A percentile compares a stretch with the other conserved stretches of the same genome.
Conservation (phyloP, 1,284 basidiomycete genomes). For the Rhodofomes roseus region DNA sequence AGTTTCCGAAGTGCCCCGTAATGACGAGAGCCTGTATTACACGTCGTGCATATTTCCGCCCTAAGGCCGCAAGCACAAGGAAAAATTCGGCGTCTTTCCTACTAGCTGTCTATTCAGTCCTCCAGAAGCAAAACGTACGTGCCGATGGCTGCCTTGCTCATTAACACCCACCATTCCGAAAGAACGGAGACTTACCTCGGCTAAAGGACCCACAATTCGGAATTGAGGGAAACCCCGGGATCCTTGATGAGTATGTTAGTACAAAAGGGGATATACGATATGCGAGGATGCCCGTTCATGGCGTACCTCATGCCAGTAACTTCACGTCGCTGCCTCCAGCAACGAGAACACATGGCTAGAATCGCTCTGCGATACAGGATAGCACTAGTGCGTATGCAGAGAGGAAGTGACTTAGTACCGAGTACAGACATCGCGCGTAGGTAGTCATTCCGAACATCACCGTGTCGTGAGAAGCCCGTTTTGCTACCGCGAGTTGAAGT, state of each 20-base stretch:
- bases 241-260: neutral
- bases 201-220: neutral
- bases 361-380: too few relatives aligned
- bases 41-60: neutral
- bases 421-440: too few relatives aligned
- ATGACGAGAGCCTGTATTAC: neutral
- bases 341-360: too few relatives aligned
- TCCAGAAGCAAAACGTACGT: neutral
- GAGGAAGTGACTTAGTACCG: too few relatives aligned
- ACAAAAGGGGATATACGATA: neutral
- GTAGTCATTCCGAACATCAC: too few relatives aligned
- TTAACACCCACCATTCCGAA: slow-evolving; percentile 2
- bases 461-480: too few relatives aligned
- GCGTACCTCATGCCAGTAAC: too few relatives aligned
- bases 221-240: neutral
- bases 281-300: neutral
- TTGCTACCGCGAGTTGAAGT: too few relatives aligned
- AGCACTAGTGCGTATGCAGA: too few relatives aligned
- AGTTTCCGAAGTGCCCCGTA: neutral
- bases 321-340: too few relatives aligned
- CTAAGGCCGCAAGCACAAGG: neutral
- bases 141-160: neutral
- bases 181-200: neutral
- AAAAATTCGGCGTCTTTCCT: neutral
- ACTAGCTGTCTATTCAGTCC: neutral